A percentile compares a stretch with the other conserved stretches of the same genome.
Conservation (phyloP, 116 monocot species). For the Papilionanthe hybrid region DNA sequence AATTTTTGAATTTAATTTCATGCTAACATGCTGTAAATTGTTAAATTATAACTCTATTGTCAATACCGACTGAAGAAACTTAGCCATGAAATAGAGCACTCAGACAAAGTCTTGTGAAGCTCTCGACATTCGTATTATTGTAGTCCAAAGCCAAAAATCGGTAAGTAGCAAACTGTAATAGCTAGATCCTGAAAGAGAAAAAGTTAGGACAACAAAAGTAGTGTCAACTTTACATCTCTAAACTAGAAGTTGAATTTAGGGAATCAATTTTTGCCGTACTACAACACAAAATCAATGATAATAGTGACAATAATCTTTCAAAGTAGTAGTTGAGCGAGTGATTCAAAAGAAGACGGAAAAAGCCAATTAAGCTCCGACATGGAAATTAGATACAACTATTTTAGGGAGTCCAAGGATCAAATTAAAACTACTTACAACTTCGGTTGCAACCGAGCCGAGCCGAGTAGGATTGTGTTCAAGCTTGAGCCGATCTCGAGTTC, state of each 20-base stretch:
- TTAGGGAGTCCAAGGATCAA: neutral
- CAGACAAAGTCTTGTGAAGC: neutral
- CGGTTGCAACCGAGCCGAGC: neutral
- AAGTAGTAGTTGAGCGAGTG: neutral
- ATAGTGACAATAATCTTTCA: neutral
- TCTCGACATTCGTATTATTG: neutral
- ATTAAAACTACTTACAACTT: neutral
- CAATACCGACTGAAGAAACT: neutral
- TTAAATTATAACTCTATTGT: neutral
- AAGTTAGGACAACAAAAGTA: neutral
- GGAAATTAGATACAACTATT: neutral
- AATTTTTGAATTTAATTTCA: neutral
- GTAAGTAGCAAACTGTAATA: no score
- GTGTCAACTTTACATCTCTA: neutral
- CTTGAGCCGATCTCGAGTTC: no score
- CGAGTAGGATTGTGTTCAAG: no score
- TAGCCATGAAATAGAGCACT: neutral
- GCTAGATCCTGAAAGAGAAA: neutral
- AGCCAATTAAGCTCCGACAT: neutral
- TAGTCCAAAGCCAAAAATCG: neutral
- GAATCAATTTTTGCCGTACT: neutral
- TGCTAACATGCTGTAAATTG: neutral
- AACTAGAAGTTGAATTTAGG: neutral
- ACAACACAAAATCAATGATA: neutral
- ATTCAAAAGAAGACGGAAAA: neutral